Conservation (phyloP, 1,284 basidiomycete genomes). For the Coniophora puteana region DNA sequence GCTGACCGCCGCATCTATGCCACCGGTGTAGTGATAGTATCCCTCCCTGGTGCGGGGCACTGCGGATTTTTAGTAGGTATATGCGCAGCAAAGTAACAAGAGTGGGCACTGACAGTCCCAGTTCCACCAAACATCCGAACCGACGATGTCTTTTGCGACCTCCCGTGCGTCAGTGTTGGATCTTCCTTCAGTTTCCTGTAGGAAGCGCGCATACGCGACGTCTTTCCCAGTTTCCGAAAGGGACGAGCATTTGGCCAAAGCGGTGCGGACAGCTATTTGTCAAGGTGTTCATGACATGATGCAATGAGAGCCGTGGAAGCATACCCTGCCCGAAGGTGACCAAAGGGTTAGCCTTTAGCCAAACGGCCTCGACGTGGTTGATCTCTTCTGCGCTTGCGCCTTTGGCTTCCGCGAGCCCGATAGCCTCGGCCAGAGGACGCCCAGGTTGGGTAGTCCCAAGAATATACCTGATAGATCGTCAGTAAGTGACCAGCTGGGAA, state of each 20-base stretch:
- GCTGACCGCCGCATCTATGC: conserved; percentile 80
- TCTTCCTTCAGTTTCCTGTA: conserved; percentile 64
- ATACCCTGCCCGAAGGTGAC: conserved; percentile 83
- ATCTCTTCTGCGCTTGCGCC: conserved; percentile 72
- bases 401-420: conserved; percentile 69
- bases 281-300: too few relatives aligned
- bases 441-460: conserved; percentile 60
- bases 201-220: conserved; percentile 55
- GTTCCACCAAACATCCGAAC: conserved; percentile 72
- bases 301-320: conserved; percentile 10
- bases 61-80: too few relatives aligned
- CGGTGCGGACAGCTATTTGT: too few relatives aligned
- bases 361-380: conserved; percentile 74
- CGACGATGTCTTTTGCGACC: conserved; percentile 69
- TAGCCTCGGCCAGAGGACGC: conserved; percentile 68
- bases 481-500: conserved; percentile 3
- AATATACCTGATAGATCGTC: conserved; percentile 54
- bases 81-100: neutral
- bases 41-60: conserved; percentile 89
- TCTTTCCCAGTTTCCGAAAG: conserved; percentile 36
- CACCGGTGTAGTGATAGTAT: conserved; percentile 89
- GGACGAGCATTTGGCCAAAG: conserved; percentile 18
- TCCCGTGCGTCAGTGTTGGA: conserved; percentile 74
- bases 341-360: conserved; percentile 71
- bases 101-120: conserved; percentile 68